Percentiles rank a stretch among this genome's conserved stretches.
These are phyloP conservation scores for Miscanthus lutarioriparius DNA, from an alignment of 176 grass and related monocot species.

Conservation along the genomic window DNA sequence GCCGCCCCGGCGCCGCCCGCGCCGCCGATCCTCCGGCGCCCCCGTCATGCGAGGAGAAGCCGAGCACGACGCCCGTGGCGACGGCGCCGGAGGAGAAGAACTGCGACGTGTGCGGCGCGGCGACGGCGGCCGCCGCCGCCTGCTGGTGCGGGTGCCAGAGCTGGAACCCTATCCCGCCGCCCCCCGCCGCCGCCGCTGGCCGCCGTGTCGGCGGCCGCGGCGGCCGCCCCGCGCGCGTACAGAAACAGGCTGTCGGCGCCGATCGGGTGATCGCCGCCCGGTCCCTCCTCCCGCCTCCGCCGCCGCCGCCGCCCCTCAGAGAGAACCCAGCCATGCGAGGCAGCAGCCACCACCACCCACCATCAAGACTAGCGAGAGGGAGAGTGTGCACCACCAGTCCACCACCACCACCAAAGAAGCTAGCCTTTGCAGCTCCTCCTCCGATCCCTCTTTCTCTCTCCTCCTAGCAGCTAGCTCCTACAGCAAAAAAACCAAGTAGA, in stretches of 20 bases:
- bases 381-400: not conserved
- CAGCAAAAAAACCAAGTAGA: slow-evolving; percentile 35
- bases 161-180: slow-evolving; percentile 70
- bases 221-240: slow-evolving; percentile 64
- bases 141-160: slow-evolving; percentile 83
- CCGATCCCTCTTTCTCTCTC: not conserved
- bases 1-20: slow-evolving; percentile 32
- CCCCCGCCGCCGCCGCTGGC: slow-evolving; percentile 53
- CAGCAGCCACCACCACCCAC: slow-evolving; percentile 43
- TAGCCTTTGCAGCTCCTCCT: slow-evolving; percentile 1
- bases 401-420: not conserved
- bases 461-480: slow-evolving; percentile 12
- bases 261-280: slow-evolving; percentile 46
- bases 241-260: slow-evolving; percentile 75
- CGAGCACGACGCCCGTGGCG: slow-evolving; percentile 56
- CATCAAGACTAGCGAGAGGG: slow-evolving; percentile 46
- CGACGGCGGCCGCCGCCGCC: slow-evolving; percentile 25
- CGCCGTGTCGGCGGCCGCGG: slow-evolving; percentile 56
- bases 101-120: slow-evolving; percentile 53
- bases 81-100: slow-evolving; percentile 68
- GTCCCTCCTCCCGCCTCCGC: slow-evolving; percentile 28
- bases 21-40: slow-evolving; percentile 17
- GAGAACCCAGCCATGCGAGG: slow-evolving; percentile 87
- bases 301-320: slow-evolving; percentile 65
- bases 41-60: slow-evolving; percentile 52